Evolutionary conservation across 1,284 basidiomycete genomes (phyloP).

Genomic region (Pterulicium gracile): DNA sequence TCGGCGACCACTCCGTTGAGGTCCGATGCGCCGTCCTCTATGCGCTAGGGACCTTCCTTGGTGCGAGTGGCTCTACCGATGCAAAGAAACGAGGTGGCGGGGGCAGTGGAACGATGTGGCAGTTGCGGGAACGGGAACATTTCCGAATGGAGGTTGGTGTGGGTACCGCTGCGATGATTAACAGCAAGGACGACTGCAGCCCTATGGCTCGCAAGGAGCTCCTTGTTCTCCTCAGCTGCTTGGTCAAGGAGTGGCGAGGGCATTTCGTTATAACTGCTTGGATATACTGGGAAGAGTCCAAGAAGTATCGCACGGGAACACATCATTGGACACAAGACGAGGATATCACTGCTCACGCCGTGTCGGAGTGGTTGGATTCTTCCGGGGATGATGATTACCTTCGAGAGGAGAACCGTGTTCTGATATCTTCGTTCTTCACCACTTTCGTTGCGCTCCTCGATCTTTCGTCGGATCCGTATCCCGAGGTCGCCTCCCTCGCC

Average conservation of each 20-base stretch:
- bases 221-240: slow-evolving; percentile 82
- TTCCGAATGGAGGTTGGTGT: slow-evolving; percentile 74
- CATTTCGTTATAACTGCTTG: slow-evolving; percentile 95
- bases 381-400: slow-evolving; percentile 56
- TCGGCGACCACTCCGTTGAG: slow-evolving; percentile 87
- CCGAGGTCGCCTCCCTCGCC: slow-evolving; percentile 85
- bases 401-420: slow-evolving; percentile 73
- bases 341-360: slow-evolving; percentile 54
- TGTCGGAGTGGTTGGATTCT: slow-evolving; percentile 68
- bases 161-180: slow-evolving; percentile 64
- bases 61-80: slow-evolving; percentile 72
- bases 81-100: slow-evolving; percentile 66
- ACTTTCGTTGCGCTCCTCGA: slow-evolving; percentile 88
- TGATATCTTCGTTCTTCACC: slow-evolving; percentile 86
- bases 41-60: slow-evolving; percentile 89
- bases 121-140: slow-evolving; percentile 71
- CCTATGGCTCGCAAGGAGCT: slow-evolving; percentile 96
- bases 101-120: slow-evolving; percentile 78
- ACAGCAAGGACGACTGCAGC: slow-evolving; percentile 89
- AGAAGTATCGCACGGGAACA: slow-evolving; percentile 38
- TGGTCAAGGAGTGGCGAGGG: slow-evolving; percentile 94
- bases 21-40: slow-evolving; percentile 89
- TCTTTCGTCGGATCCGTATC: slow-evolving; percentile 86
- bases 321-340: slow-evolving; percentile 42
- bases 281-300: slow-evolving; percentile 87